A percentile compares a stretch with the other conserved stretches of the same genome.
Evolutionary conservation across 2,329 filamentous ascomycete species (phyloP).

Genomic region (Fusarium hostae): DNA sequence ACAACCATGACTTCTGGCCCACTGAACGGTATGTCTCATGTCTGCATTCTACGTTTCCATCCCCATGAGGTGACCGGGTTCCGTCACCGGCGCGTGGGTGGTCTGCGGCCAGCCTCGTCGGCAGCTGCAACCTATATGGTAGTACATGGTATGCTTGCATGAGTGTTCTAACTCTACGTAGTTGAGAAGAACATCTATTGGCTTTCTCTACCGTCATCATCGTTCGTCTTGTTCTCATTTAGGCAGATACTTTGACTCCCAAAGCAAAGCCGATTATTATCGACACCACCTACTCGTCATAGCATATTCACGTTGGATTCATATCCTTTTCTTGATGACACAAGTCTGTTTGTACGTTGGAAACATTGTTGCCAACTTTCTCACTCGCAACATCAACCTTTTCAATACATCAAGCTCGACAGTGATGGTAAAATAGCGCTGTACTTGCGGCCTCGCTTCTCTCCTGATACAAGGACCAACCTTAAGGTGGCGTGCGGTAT

Average conservation of each 20-base stretch:
- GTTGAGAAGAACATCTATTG: background rate
- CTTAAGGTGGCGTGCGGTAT: background rate
- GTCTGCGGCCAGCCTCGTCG: slow-evolving; percentile 36
- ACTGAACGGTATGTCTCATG: background rate
- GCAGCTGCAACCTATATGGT: slow-evolving; percentile 33
- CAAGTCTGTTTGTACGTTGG: background rate
- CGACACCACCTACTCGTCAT: background rate
- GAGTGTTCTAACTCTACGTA: background rate
- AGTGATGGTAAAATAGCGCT: background rate
- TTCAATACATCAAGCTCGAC: background rate
- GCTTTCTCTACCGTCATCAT: slow-evolving; percentile 14
- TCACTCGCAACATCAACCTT: background rate
- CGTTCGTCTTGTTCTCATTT: background rate
- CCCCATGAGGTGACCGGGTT: slow-evolving; percentile 3
- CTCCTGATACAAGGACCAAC: background rate
- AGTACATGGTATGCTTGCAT: slow-evolving; percentile 12
- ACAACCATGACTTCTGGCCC: background rate
- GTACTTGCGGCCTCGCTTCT: background rate
- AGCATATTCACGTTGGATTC: background rate
- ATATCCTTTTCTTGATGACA: background rate
- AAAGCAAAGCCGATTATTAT: background rate
- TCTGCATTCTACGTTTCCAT: background rate
- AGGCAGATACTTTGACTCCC: slow-evolving; percentile 18
- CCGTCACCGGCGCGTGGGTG: slow-evolving; percentile 22
- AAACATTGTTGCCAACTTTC: background rate